These are phyloP conservation scores for Mucor plumbeus DNA, from an alignment of 371 early-diverging fungal genomes.

Conservation along the genomic window DNA sequence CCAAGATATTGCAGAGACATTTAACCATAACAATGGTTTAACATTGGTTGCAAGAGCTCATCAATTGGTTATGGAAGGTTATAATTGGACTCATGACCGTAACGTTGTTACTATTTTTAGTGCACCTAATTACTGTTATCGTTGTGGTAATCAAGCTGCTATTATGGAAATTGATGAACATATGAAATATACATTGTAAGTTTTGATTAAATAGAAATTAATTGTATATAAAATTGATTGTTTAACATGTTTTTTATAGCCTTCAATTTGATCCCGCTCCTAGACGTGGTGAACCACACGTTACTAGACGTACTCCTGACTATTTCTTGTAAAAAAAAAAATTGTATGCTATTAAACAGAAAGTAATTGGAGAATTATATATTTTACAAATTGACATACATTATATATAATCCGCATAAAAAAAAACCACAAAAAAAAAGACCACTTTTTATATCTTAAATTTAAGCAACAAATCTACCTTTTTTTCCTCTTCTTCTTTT, in stretches of 20 bases:
- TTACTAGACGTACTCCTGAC: constrained; percentile 98
- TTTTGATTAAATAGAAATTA: constrained; percentile 1
- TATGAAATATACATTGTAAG: constrained; percentile 92
- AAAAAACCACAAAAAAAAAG: not conserved
- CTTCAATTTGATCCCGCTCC: constrained; percentile 99
- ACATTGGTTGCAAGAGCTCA: constrained; percentile 96
- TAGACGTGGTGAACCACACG: constrained; percentile 96
- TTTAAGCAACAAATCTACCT: not conserved
- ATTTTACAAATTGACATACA: not conserved
- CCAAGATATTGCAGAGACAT: constrained; percentile 94
- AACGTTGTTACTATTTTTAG: constrained; percentile 99
- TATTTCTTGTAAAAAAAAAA: constrained; percentile 88
- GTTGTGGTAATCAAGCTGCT: constrained; percentile 99
- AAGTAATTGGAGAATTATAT: not conserved
- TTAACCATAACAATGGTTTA: constrained; percentile 96
- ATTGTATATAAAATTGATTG: constrained; percentile 2
- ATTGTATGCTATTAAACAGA: not conserved
- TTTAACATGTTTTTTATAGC: constrained; percentile 47
- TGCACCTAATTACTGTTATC: constrained; percentile 99
- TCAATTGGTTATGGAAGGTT: constrained; percentile 94
- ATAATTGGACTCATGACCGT: constrained; percentile 98
- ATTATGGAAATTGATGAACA: constrained; percentile 96
- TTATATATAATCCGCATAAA: constrained; percentile 3
- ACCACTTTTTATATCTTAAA: constrained; percentile 2
- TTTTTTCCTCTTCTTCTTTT: not conserved